Percentiles rank a stretch among this genome's conserved stretches.
Evolutionary conservation across 2,329 filamentous ascomycete species (phyloP).

Genomic region (Volutella citrinella): DNA sequence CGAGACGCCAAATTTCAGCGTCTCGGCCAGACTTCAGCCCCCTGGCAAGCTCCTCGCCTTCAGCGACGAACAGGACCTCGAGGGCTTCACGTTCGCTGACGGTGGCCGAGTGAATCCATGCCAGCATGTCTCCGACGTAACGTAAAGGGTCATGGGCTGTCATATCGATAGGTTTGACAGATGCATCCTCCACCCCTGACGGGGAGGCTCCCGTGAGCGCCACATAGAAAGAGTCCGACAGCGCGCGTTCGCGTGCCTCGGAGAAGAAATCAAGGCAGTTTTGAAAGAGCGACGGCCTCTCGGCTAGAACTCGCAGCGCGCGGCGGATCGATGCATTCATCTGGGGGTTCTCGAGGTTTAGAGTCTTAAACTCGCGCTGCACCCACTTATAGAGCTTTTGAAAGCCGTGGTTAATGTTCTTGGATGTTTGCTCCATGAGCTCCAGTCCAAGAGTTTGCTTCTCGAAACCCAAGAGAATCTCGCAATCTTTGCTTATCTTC

Average conservation of each 20-base stretch:
- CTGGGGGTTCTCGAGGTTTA: conserved; percentile 92
- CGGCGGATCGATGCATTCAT: conserved; percentile 81
- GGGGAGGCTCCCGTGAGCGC: conserved; percentile 74
- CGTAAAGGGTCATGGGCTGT: conserved; percentile 87
- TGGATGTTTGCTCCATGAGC: conserved; percentile 86
- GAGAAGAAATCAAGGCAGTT: conserved; percentile 92
- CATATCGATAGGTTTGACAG: conserved; percentile 87
- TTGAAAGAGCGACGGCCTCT: conserved; percentile 86
- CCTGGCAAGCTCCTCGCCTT: conserved; percentile 83
- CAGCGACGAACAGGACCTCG: conserved; percentile 85
- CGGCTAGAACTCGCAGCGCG: conserved; percentile 82
- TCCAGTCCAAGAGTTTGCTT: conserved; percentile 85
- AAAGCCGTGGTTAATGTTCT: conserved; percentile 82
- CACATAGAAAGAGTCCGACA: conserved; percentile 86
- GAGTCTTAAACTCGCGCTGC: conserved; percentile 84
- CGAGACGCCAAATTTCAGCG: conserved; percentile 78
- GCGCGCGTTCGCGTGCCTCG: conserved; percentile 79
- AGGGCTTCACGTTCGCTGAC: conserved; percentile 92
- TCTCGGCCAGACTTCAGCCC: conserved; percentile 77
- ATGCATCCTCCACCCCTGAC: conserved; percentile 55
- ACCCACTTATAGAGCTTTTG: conserved; percentile 97
- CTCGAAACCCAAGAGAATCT: conserved; percentile 84
- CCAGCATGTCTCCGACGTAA: conserved; percentile 95
- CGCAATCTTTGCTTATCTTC: conserved; percentile 82
- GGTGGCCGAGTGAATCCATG: conserved; percentile 91